Conservation (phyloP, 768 basidiomycete species). For the Rhizopogon sp. region DNA sequence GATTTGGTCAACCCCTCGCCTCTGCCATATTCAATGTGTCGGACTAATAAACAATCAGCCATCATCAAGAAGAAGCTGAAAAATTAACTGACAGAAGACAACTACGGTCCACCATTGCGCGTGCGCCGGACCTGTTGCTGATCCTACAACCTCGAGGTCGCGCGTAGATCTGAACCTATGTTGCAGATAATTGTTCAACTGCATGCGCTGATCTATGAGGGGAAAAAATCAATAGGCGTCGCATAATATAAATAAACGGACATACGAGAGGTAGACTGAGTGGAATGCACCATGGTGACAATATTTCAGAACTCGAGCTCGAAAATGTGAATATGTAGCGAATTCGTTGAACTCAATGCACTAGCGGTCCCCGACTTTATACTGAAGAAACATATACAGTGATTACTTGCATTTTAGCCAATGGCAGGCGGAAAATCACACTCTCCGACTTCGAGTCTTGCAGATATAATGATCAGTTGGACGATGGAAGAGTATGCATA, state of each 20-base stretch:
- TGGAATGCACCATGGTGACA: background rate
- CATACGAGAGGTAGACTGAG: background rate
- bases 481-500: background rate
- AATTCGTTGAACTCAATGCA: background rate
- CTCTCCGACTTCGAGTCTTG: background rate
- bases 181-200: slow-evolving; percentile 23
- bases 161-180: slow-evolving; percentile 3
- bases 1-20: slow-evolving; percentile 11
- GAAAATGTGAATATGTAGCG: too few relatives aligned
- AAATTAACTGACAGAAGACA: background rate
- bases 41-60: slow-evolving; percentile 11
- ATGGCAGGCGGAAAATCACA: background rate
- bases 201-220: slow-evolving; percentile 14
- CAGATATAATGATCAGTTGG: background rate
- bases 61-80: background rate
- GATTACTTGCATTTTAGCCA: background rate
- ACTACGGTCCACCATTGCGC: background rate
- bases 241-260: background rate
- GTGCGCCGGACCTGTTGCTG: background rate
- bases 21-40: slow-evolving; percentile 16
- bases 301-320: background rate
- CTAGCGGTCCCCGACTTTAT: background rate
- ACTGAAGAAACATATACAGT: background rate
- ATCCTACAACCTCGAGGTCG: slow-evolving; percentile 3
- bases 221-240: background rate